Conservation (phyloP, 805 yeast genomes). For the Sporopachydermia lactativora region DNA sequence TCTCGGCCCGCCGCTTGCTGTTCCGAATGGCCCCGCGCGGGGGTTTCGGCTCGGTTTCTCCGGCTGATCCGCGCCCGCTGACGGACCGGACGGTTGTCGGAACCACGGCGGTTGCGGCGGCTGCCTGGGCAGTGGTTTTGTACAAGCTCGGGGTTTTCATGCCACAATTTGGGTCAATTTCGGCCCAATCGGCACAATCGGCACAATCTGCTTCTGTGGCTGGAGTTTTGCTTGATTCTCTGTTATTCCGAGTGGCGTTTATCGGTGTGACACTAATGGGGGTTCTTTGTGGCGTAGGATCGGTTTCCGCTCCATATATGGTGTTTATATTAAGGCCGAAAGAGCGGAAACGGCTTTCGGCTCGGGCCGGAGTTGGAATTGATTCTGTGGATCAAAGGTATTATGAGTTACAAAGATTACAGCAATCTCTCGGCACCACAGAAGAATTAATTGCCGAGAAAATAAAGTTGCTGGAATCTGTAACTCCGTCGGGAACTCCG, state of each 20-base stretch:
- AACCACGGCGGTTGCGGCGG: conserved; percentile 9
- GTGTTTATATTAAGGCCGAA: conserved; percentile 16
- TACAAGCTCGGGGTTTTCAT: conserved; percentile 14
- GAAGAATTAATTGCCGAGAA: conserved; percentile 15
- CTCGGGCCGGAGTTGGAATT: neutral
- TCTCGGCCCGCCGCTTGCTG: neutral
- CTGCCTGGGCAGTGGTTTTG: conserved; percentile 15
- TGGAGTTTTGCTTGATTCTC: conserved; percentile 10
- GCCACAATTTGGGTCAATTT: conserved; percentile 10
- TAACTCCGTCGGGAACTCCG: neutral
- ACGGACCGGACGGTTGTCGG: neutral
- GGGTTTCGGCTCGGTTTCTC: no score
- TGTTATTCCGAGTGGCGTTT: conserved; percentile 22
- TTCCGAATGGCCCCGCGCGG: neutral
- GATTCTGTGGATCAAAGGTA: conserved; percentile 12
- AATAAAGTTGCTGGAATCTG: conserved; percentile 10
- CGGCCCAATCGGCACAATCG: neutral
- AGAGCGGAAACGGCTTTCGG: conserved; percentile 6
- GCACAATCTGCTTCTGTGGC: conserved; percentile 4
- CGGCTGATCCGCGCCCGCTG: neutral
- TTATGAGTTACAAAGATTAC: conserved; percentile 18
- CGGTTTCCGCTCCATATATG: conserved; percentile 26
- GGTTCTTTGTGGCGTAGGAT: conserved; percentile 24
- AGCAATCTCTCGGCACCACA: conserved; percentile 17
- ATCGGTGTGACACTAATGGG: conserved; percentile 29